These are phyloP conservation scores for Stagonosporopsis vannaccii DNA, from an alignment of 2,329 filamentous ascomycete species.

Conservation along the genomic window DNA sequence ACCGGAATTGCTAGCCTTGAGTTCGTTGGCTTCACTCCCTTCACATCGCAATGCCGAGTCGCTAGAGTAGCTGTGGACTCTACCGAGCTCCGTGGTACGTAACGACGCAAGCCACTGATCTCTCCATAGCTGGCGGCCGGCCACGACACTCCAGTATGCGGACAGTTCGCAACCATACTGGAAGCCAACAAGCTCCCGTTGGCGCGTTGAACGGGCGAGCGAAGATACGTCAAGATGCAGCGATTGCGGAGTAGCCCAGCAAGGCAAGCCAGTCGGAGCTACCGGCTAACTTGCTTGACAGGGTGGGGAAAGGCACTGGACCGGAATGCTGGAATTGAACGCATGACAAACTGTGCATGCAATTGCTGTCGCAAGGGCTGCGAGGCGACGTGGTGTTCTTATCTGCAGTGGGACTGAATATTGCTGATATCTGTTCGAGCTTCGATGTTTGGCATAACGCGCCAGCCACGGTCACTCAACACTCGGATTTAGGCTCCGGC, in stretches of 20 bases:
- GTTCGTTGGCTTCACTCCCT: background rate
- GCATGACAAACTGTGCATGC: conserved; percentile 8
- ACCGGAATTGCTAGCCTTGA: background rate
- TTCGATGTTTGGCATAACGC: conserved; percentile 9
- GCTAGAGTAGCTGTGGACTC: background rate
- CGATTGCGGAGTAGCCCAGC: conserved; percentile 12
- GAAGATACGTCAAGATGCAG: conserved; percentile 15
- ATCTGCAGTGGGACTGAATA: conserved; percentile 10
- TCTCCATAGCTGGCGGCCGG: conserved; percentile 1
- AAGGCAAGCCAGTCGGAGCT: conserved; percentile 13
- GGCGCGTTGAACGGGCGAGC: conserved; percentile 3
- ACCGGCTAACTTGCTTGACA: conserved; percentile 17
- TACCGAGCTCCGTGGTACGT: background rate
- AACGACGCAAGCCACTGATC: background rate
- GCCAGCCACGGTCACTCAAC: conserved; percentile 13
- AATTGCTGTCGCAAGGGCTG: conserved; percentile 4
- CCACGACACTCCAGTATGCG: background rate
- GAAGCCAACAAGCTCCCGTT: conserved; percentile 11
- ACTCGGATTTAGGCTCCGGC: conserved; percentile 1
- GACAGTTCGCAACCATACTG: conserved; percentile 1
- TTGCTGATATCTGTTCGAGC: conserved; percentile 7
- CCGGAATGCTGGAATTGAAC: conserved; percentile 5
- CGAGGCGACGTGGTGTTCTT: background rate
- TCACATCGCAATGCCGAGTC: background rate
- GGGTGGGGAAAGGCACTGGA: conserved; percentile 7